phyloP scores from a whole-genome alignment of 805 yeast genomes.

The Phaffomyces thermotolerans region DNA sequence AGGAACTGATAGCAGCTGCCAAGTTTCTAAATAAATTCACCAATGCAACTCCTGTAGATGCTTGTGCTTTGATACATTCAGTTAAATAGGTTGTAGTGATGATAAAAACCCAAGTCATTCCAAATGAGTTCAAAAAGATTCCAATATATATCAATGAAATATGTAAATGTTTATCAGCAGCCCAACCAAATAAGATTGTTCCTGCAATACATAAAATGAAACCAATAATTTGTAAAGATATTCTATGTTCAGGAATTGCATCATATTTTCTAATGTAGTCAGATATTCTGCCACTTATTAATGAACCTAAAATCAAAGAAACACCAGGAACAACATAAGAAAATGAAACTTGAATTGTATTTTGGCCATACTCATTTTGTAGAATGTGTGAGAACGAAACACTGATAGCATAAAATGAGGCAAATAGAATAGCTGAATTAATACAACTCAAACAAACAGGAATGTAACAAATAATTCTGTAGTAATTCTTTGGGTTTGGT shows the following conservation, averaged over 20 bases:
- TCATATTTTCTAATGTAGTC: conserved; percentile 30
- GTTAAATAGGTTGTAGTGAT: conserved; percentile 47
- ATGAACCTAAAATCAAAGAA: conserved; percentile 41
- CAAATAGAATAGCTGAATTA: conserved; percentile 44
- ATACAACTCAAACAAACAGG: conserved; percentile 41
- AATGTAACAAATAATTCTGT: conserved; percentile 30
- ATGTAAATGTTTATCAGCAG: conserved; percentile 32
- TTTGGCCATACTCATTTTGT: conserved; percentile 30
- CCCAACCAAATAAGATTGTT: conserved; percentile 47
- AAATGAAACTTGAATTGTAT: conserved; percentile 32
- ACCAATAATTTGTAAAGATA: conserved; percentile 38
- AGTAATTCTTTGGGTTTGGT: conserved; percentile 33
- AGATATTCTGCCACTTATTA: conserved; percentile 41
- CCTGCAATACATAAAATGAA: conserved; percentile 36
- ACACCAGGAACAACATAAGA: conserved; percentile 48
- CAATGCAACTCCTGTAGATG: conserved; percentile 47
- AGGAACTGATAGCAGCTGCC: conserved; percentile 49
- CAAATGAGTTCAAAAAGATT: conserved; percentile 41
- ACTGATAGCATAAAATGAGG: conserved; percentile 46
- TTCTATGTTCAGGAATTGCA: conserved; percentile 41
- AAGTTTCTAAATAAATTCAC: conserved; percentile 46
- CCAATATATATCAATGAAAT: conserved; percentile 35
- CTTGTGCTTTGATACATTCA: conserved; percentile 41
- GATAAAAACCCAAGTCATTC: conserved; percentile 49
- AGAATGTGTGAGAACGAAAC: conserved; percentile 41